Evolutionary conservation across 2,329 filamentous ascomycete species (phyloP), one percentile per base, ranked within the genome.

Genomic region (Penicillium sumatraense): DNA sequence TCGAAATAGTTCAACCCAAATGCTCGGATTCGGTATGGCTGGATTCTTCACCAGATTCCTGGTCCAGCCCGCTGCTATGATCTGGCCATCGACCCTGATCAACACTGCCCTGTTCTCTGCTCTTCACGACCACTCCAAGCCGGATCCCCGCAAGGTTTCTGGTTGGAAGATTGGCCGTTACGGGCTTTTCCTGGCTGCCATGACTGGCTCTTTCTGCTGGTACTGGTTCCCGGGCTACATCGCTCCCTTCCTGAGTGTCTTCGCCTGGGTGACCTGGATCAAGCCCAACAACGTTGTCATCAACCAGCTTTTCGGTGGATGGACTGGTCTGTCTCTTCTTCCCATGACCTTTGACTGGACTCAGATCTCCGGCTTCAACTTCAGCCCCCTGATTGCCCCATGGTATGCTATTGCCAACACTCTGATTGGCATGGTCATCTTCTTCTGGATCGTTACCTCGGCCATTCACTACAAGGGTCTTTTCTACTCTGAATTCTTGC

Each of bases 361-460:
- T 5, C 86, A 90, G 63, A 81, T 90, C 49, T 81, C 86, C 3
- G 89, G 87, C 44, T 91, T 84, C 57, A 78, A 89, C 49, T 83
- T 84, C 26, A 89, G 86, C 9, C 88, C 88, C 18, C 73, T 91
- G 33, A 87, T 90, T 47, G 83, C 87, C 2, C 88, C 88, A 5
- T 91, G 87, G 86, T 84, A 87, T 68, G 88, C 87, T 8, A 90
- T 90, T 60, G 87, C 85, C 54, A 91, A 91, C 67, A 89, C 86
- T 0, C 70, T 89, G 36, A 83, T 90, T 29, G 88, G 88, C 14
- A 83, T 90, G 24, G 77, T 89, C 1, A 23, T 82, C 1, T 90
- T 89, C 67, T 89, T 85, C 67, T 80, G 89, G 54, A 70, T 89
- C n/a, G 72, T 81, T 3, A 78, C 83, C 1, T 77, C 82, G 0